These are phyloP conservation scores for Meyerozyma elateridarum DNA, from an alignment of 1,139 yeast genomes.

Conservation along the genomic window DNA sequence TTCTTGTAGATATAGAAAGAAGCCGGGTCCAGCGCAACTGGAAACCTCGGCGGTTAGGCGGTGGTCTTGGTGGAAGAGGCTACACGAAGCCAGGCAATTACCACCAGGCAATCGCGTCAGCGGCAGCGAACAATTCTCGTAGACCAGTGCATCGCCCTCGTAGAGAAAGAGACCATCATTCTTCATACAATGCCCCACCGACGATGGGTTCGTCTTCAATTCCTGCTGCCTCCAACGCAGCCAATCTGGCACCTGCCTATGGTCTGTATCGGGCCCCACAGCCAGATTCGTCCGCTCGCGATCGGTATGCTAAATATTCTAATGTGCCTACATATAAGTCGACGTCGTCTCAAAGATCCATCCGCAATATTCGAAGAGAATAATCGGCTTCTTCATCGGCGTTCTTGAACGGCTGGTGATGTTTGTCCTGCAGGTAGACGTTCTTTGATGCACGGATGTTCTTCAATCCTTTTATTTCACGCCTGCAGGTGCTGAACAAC, in stretches of 20 bases:
- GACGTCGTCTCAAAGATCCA: neutral
- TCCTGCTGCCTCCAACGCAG: neutral
- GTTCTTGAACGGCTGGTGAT: too few relatives aligned
- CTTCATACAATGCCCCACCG: too few relatives aligned
- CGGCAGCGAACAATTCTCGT: slow-evolving; percentile 4
- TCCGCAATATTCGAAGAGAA: slow-evolving; percentile 2
- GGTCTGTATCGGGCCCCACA: neutral
- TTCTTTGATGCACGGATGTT: too few relatives aligned
- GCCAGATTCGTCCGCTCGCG: slow-evolving; percentile 1
- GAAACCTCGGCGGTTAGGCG: slow-evolving; percentile 72
- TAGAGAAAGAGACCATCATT: too few relatives aligned
- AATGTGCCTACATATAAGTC: neutral
- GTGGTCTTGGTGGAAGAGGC: slow-evolving; percentile 44
- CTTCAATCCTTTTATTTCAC: too few relatives aligned
- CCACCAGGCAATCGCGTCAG: slow-evolving; percentile 3
- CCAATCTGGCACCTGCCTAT: neutral
- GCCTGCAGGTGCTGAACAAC: too few relatives aligned
- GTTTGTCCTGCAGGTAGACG: too few relatives aligned
- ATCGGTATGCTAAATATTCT: slow-evolving; percentile 1
- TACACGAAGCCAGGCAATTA: slow-evolving; percentile 11
- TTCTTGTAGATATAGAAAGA: slow-evolving; percentile 79
- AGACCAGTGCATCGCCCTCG: neutral
- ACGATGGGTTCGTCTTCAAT: too few relatives aligned
- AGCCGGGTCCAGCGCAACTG: slow-evolving; percentile 73
- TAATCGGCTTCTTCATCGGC: too few relatives aligned